phyloP scores from a whole-genome alignment of 1,284 basidiomycete genomes.

The Cryptococcus wingfieldii region DNA sequence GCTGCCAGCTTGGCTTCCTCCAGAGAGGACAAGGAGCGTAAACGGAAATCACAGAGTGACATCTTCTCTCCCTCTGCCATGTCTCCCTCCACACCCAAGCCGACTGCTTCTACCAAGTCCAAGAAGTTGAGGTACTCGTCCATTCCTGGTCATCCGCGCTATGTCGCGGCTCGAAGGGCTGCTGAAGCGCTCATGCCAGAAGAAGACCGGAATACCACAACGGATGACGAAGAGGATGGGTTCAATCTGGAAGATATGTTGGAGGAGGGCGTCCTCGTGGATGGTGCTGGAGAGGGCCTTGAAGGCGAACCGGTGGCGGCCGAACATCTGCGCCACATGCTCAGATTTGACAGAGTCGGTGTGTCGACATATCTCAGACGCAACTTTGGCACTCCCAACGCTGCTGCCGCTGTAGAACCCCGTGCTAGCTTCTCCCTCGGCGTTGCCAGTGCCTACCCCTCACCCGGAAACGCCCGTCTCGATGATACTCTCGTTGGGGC shows the following conservation, averaged over 20 bases:
- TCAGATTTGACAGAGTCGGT: slow-evolving; percentile 43
- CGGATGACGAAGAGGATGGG: slow-evolving; percentile 19
- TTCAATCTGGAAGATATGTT: slow-evolving; percentile 45
- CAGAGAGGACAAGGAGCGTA: slow-evolving; percentile 11
- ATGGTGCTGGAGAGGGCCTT: slow-evolving; percentile 11
- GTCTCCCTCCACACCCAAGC: background rate
- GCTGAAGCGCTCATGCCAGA: slow-evolving; percentile 22
- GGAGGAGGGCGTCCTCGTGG: slow-evolving; percentile 17
- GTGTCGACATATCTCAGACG: slow-evolving; percentile 40
- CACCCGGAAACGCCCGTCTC: slow-evolving; percentile 1
- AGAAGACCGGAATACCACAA: slow-evolving; percentile 30
- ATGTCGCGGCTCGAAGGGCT: slow-evolving; percentile 32
- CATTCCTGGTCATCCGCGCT: slow-evolving; percentile 46
- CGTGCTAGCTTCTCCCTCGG: background rate
- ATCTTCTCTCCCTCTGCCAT: slow-evolving; percentile 22
- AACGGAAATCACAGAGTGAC: slow-evolving; percentile 27
- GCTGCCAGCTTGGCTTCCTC: slow-evolving; percentile 26
- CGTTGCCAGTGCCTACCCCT: background rate
- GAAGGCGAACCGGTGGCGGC: slow-evolving; percentile 2
- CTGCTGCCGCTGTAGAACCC: background rate
- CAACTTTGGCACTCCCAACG: slow-evolving; percentile 22
- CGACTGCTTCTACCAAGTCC: slow-evolving; percentile 6
- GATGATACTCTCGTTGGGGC: slow-evolving; percentile 18
- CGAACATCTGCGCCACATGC: slow-evolving; percentile 30
- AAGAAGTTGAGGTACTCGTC: slow-evolving; percentile 43